phyloP scores from a whole-genome alignment of 1,284 basidiomycete species.

The Blastosporella zonata region DNA sequence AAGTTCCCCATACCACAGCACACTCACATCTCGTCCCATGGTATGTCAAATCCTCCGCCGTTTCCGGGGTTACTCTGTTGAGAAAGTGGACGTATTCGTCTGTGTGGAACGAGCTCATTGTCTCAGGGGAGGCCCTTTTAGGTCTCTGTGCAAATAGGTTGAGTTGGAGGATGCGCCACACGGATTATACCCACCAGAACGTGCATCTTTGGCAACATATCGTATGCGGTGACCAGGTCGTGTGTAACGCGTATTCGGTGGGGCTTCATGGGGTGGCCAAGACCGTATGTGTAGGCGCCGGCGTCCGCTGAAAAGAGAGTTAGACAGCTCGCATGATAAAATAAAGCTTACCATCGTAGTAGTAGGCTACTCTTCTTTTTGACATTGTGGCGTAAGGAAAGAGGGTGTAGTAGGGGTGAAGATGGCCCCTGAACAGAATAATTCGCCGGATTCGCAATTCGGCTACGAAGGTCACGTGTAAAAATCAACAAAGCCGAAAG shows the following conservation, averaged over 20 bases:
- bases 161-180: not conserved
- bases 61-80: slow-evolving; percentile 85
- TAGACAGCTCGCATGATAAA: not conserved
- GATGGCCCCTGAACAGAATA: not conserved
- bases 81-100: slow-evolving; percentile 97
- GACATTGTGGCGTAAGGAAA: slow-evolving; percentile 39
- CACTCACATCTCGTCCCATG: slow-evolving; percentile 79
- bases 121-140: slow-evolving; percentile 75
- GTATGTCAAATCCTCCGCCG: slow-evolving; percentile 78
- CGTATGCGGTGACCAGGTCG: slow-evolving; percentile 88
- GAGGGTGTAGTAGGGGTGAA: not conserved
- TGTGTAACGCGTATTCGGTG: slow-evolving; percentile 93
- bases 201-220: slow-evolving; percentile 89
- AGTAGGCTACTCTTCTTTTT: slow-evolving; percentile 56
- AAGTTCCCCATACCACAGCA: not conserved
- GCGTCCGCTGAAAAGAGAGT: slow-evolving; percentile 56
- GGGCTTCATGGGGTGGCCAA: slow-evolving; percentile 94
- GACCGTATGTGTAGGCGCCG: slow-evolving; percentile 83
- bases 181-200: slow-evolving; percentile 63
- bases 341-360: slow-evolving; percentile 50
- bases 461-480: not conserved
- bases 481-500: not conserved
- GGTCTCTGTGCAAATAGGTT: slow-evolving; percentile 57
- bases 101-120: slow-evolving; percentile 93
- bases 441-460: not conserved